phyloP scores from a whole-genome alignment of 345 rosid species.

The Hibiscus trionum region DNA sequence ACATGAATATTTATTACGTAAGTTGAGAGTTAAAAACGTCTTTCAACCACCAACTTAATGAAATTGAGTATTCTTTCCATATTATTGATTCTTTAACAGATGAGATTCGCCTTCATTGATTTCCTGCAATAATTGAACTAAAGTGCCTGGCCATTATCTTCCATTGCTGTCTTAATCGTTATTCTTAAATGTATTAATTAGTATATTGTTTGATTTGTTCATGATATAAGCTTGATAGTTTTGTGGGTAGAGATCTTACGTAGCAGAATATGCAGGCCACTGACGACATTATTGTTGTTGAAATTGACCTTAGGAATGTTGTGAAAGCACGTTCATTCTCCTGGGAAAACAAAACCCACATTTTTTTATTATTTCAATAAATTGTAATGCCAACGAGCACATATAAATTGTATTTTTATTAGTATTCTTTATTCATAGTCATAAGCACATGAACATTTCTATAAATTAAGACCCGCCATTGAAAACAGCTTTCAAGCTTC shows the following conservation, averaged over 20 bases:
- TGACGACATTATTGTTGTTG: not conserved
- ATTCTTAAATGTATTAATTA: not conserved
- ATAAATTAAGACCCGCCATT: not conserved
- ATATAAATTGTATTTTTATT: not conserved
- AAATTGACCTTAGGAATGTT: not conserved
- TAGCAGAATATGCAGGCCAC: not conserved
- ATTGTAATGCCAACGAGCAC: not conserved
- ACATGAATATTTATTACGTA: too few species aligned
- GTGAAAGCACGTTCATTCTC: constrained; percentile 3
- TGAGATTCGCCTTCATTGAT: not conserved
- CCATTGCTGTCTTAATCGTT: not conserved
- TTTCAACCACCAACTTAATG: too few species aligned
- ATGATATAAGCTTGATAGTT: not conserved
- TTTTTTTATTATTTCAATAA: not conserved
- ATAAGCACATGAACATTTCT: not conserved
- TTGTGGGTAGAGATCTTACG: not conserved
- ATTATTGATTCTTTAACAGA: too few species aligned
- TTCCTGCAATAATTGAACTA: not conserved
- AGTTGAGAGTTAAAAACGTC: too few species aligned
- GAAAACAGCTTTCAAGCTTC: not conserved
- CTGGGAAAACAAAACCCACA: not conserved
- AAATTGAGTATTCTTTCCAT: too few species aligned
- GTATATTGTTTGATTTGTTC: not conserved
- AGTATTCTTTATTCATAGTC: not conserved
- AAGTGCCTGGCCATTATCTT: not conserved